Evolutionary conservation across 345 rosid genomes (phyloP), one percentile per base, ranked within the genome.

Genomic region (Syzygium grande): DNA sequence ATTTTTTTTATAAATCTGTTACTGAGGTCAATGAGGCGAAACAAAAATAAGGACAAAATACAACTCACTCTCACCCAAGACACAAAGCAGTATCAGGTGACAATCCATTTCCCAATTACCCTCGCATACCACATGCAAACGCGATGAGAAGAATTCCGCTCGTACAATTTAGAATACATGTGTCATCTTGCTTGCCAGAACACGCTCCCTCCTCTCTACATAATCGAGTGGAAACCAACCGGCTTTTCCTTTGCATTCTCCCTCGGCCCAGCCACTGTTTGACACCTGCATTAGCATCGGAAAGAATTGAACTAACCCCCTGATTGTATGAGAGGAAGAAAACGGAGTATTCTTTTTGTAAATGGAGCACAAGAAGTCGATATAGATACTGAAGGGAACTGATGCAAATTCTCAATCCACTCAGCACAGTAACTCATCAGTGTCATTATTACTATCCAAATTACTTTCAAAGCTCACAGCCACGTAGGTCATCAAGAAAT

Each of bases 191-290:
- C 96, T 94, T 3, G 98, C 98, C 5, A 94, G 95, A 51, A 96
- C 98, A 12, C 96, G 98, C 19, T 98, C 99, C 90, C 98, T 93
- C 92, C 95, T 95, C 89, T 97, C 98, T 7, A 97, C 86, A 84
- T 95, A 98, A 46, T 93, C 95, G 49, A 90, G 95, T 30, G 99
- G 99, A 90, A 97, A 97, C 99, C 98, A 96, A 89, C 98, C 99
- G n/a, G 99, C 99, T 91, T 93, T 95, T 46, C 99, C 99, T 92
- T 94, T 95, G 92, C 98, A 96, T 91, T 97, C 99, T 85, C 99
- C 99, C 91, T 97, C 99, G 5, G 99, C 99, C 99, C 99, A 97
- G 38, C 98, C 99, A 84, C 92, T 95, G 87, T 93, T 96, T 30
- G 93, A 93, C 78, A 97, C 99, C 99, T 96, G 93, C 56, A 51